A percentile compares a stretch with the other conserved stretches of the same genome.
Conservation (phyloP, 139 green algal genomes). For the Coccomyxa sp. region DNA sequence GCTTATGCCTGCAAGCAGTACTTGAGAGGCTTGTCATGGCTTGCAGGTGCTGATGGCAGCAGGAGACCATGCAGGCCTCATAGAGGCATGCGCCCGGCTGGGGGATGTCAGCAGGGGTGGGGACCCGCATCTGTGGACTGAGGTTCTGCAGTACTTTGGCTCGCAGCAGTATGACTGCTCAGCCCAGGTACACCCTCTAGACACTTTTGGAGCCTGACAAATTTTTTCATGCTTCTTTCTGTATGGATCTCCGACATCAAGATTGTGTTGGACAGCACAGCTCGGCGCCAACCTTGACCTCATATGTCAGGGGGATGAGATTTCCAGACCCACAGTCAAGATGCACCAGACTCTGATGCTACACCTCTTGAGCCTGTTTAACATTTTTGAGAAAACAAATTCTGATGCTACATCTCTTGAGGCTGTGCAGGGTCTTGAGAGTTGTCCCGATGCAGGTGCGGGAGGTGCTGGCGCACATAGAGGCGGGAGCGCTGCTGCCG, state of each 20-base stretch:
- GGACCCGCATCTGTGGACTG: conserved; percentile 81
- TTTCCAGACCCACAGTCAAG: too few relatives aligned
- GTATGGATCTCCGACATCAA: too few relatives aligned
- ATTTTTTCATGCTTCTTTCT: too few relatives aligned
- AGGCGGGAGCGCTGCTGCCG: conserved; percentile 74
- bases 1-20: too few relatives aligned
- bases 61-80: conserved; percentile 65
- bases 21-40: not conserved
- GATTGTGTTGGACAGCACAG: too few relatives aligned
- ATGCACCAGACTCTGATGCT: too few relatives aligned
- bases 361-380: too few relatives aligned
- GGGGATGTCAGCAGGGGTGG: conserved; percentile 64
- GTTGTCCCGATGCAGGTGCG: conserved; percentile 12
- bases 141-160: conserved; percentile 74
- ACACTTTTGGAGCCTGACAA: too few relatives aligned
- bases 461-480: conserved; percentile 75
- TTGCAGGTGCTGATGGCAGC: conserved; percentile 65
- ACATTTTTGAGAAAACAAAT: too few relatives aligned
- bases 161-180: conserved; percentile 33
- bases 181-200: conserved; percentile 20
- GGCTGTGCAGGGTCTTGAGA: not conserved
- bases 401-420: too few relatives aligned
- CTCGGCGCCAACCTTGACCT: too few relatives aligned
- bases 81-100: conserved; percentile 65
- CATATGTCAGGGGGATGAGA: too few relatives aligned